Conservation (phyloP, 148 eudicot genomes). For the Fallopia convolvulus region DNA sequence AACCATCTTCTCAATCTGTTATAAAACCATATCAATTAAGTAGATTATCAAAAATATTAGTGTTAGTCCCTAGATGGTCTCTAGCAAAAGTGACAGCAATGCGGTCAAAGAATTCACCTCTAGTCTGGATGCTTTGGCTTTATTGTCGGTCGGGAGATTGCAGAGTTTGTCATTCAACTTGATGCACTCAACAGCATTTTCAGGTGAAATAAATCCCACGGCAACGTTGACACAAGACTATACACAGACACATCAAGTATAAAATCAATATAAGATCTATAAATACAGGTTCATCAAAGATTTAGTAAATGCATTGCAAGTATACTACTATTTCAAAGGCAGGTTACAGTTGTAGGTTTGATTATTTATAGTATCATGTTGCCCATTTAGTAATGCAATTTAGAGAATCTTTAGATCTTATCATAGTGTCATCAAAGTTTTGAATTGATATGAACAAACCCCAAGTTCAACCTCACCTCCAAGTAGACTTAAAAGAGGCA, state of each 20-base stretch:
- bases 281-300: background rate
- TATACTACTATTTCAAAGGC: background rate
- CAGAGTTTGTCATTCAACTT: slow-evolving; percentile 61
- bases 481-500: background rate
- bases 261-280: background rate
- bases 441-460: too few species aligned
- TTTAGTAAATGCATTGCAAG: background rate
- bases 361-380: background rate
- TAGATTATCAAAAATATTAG: background rate
- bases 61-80: background rate
- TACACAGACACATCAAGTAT: slow-evolving; percentile 11
- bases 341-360: background rate
- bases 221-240: slow-evolving; percentile 77
- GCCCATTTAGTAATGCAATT: too few species aligned
- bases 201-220: slow-evolving; percentile 82
- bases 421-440: too few species aligned
- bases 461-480: background rate
- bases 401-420: too few species aligned
- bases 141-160: slow-evolving; percentile 59
- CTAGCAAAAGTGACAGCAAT: background rate
- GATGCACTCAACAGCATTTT: slow-evolving; percentile 70
- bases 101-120: slow-evolving; percentile 38
- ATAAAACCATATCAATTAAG: background rate
- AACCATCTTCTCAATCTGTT: slow-evolving; percentile 79
- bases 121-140: slow-evolving; percentile 43